Percentiles rank a stretch among this genome's conserved stretches.
phyloP scores from a whole-genome alignment of 805 yeast genomes.

The Yarrowia sp. region DNA sequence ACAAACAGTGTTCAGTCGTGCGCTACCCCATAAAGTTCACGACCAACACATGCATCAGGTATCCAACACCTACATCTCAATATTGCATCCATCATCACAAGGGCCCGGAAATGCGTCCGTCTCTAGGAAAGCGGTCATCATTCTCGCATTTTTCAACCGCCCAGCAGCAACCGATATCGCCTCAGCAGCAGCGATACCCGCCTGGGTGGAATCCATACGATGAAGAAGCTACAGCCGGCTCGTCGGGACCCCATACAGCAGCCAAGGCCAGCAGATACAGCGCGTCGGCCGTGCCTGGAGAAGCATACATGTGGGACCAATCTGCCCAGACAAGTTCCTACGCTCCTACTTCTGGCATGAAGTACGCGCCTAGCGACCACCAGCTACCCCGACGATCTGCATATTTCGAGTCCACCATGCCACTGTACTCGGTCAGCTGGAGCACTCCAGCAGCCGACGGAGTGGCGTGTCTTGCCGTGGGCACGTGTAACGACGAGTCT shows the following conservation, averaged over 20 bases:
- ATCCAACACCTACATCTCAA: background rate
- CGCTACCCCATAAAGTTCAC: constrained; percentile 14
- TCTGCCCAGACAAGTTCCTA: constrained; percentile 25
- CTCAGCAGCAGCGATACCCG: constrained; percentile 22
- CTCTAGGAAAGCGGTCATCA: constrained; percentile 34
- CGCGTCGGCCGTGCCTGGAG: constrained; percentile 19
- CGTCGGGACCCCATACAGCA: background rate
- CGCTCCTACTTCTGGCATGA: constrained; percentile 26
- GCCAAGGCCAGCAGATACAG: constrained; percentile 3
- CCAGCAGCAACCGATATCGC: constrained; percentile 23
- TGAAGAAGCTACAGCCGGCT: background rate
- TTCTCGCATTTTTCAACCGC: constrained; percentile 33
- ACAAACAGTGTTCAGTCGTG: background rate
- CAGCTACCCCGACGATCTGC: constrained; percentile 36
- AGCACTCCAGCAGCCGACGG: constrained; percentile 39
- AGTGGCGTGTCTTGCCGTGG: constrained; percentile 55
- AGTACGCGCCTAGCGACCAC: background rate
- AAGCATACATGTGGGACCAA: constrained; percentile 7
- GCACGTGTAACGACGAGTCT: constrained; percentile 77
- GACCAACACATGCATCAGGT: background rate
- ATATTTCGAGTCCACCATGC: constrained; percentile 48
- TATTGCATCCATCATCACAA: constrained; percentile 20
- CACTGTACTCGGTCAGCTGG: constrained; percentile 56
- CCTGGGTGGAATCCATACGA: constrained; percentile 24
- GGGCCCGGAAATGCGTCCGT: constrained; percentile 28